A percentile compares a stretch with the other conserved stretches of the same genome.
phyloP scores from a whole-genome alignment of 2,329 filamentous ascomycete genomes.

The Fusarium sp. region DNA sequence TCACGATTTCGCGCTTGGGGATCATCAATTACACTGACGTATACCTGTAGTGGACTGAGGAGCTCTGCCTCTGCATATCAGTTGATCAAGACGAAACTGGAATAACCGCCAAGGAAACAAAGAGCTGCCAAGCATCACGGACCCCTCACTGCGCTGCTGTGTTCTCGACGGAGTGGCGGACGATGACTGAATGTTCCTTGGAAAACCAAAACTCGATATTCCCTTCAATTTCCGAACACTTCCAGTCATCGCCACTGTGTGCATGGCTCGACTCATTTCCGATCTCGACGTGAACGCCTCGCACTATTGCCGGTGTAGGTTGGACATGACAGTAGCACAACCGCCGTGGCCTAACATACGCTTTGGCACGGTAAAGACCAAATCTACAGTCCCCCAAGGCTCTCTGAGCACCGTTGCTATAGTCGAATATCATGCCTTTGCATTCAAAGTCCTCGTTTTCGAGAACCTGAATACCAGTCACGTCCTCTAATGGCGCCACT shows the following conservation, averaged over 20 bases:
- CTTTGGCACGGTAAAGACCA: neutral
- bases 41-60: neutral
- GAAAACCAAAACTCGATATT: slow-evolving; percentile 23
- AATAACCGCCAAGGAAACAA: neutral
- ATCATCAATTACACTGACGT: neutral
- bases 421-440: slow-evolving; percentile 10
- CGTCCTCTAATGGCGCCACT: neutral
- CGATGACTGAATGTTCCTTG: neutral
- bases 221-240: neutral
- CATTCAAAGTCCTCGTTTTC: neutral
- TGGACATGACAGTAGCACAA: neutral
- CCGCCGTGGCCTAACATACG: neutral
- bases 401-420: neutral
- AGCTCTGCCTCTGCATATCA: neutral
- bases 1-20: neutral
- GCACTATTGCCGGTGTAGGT: neutral
- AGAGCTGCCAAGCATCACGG: neutral
- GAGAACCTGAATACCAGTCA: neutral
- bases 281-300: neutral
- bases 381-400: slow-evolving; percentile 1
- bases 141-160: neutral
- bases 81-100: neutral
- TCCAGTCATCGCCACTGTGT: neutral
- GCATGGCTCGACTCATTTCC: neutral
- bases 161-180: neutral